Evolutionary conservation across 805 yeast species (phyloP).

Genomic region (Barnettozyma sp.): DNA sequence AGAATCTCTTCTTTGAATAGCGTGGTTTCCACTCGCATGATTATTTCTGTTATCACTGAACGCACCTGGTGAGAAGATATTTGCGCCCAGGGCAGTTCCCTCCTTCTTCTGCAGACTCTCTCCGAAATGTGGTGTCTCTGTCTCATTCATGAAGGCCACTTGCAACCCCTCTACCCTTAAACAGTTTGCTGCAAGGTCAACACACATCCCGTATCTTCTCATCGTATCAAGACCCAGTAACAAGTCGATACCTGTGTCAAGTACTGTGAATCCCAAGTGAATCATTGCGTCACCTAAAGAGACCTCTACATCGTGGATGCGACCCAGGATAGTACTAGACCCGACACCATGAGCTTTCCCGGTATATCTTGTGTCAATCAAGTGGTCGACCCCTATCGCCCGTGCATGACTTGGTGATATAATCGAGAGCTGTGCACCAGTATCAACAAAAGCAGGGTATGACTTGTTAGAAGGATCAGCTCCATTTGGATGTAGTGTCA

Average conservation of each 20-base stretch:
- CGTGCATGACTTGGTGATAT: slow-evolving; percentile 75
- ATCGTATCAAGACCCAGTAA: slow-evolving; percentile 89
- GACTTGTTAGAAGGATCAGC: not conserved
- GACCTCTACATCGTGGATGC: slow-evolving; percentile 83
- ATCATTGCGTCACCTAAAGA: slow-evolving; percentile 60
- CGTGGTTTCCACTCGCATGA: slow-evolving; percentile 3
- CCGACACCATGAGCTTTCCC: slow-evolving; percentile 95
- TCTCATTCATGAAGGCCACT: slow-evolving; percentile 65
- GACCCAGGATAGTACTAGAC: slow-evolving; percentile 65
- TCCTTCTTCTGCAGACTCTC: not conserved
- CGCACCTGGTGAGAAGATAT: slow-evolving; percentile 10
- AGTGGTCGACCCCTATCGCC: slow-evolving; percentile 55
- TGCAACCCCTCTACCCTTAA: slow-evolving; percentile 64
- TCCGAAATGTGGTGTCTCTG: slow-evolving; percentile 47
- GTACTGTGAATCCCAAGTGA: slow-evolving; percentile 62
- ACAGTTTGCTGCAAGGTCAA: slow-evolving; percentile 63
- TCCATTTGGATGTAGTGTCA: slow-evolving; percentile 9
- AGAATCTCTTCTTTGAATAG: slow-evolving; percentile 9
- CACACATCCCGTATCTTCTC: slow-evolving; percentile 74
- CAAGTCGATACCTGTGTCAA: slow-evolving; percentile 68
- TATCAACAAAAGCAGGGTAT: slow-evolving; percentile 89
- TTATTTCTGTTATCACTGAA: slow-evolving; percentile 14
- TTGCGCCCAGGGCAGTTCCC: slow-evolving; percentile 6
- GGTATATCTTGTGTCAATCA: slow-evolving; percentile 71
- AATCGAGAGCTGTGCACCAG: slow-evolving; percentile 91